Percentiles rank a stretch among this genome's conserved stretches.
phyloP scores from a whole-genome alignment of 31 red algal species.

The Endocladia muricata region DNA sequence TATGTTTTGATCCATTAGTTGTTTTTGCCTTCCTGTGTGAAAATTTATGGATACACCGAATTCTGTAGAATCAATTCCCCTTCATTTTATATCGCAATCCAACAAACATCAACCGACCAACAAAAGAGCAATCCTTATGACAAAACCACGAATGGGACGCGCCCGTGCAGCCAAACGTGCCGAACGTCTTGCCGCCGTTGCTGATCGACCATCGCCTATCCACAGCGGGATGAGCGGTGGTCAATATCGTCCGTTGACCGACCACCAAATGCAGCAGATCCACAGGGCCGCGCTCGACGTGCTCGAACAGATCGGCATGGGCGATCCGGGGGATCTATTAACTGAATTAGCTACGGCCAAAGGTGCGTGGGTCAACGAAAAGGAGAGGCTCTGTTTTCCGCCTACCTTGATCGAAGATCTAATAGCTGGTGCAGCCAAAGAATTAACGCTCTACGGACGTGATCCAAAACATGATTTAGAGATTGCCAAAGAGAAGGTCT shows the following conservation, averaged over 20 bases:
- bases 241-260: background rate
- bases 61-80: too few species aligned
- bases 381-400: background rate
- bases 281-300: background rate
- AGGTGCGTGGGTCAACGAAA: background rate
- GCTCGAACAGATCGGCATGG: background rate
- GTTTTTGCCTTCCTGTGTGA: too few species aligned
- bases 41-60: too few species aligned
- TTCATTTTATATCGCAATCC: too few species aligned
- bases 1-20: too few species aligned
- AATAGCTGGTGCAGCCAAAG: background rate
- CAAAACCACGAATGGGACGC: too few species aligned
- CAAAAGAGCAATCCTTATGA: too few species aligned
- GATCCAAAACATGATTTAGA: conserved; percentile 3
- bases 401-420: background rate
- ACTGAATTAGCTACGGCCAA: background rate
- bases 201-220: too few species aligned
- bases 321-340: background rate
- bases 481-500: background rate
- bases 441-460: background rate
- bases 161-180: too few species aligned
- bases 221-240: too few species aligned
- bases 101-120: too few species aligned
- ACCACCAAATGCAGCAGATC: background rate
- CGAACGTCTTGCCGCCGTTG: too few species aligned